Evolutionary conservation across 1,284 basidiomycete species (phyloP), one percentile per base, ranked within the genome.

Genomic region (Flammula alnicola): DNA sequence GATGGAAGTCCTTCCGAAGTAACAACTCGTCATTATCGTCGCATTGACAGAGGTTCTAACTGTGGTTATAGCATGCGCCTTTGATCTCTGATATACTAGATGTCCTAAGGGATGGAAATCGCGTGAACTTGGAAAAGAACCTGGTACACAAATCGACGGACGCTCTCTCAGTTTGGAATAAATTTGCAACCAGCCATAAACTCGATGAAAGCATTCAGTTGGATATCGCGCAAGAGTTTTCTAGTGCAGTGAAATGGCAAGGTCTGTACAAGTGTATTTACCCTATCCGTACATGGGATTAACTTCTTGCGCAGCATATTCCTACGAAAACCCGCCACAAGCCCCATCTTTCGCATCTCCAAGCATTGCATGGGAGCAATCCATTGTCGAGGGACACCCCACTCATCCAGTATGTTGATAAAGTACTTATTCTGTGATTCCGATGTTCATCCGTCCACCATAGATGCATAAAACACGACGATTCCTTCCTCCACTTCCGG

Each of bases 361-460:
- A 0, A 80, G 77, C 47, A 75, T 81, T 23, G 72, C 67, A 20
- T 80, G 78, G 78, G 78, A 81, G 46, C 78, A 81, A 56, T 79
- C 77, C 3, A 78, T 80, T 32, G 73, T 79, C 12, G 78, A 79
- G 59, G 78, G 79, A 0, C 79, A 81, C 57, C 78, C 78, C 2
- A 79, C 75, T 0, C 79, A 81, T 61, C 78, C 79, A 6, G 78
- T 78, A 52, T 44, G 27, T 9, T 44, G 10, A 11, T n/a, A 12
- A 4, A 33, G 17, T 33, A 30, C 40, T 26, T 17, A 8, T 27
- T 36, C n/a, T n/a, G 5, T 23, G 22, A 5, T 23, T 37, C 6
- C 26, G 27, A 33, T 25, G 37, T 33, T 48, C 7, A 46, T 25
- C 16, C 16, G 8, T n/a, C 23, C 36, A 17, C n/a, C 29, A 16